phyloP scores from a whole-genome alignment of 2,329 filamentous ascomycete species.

The Scleromitrula shiraiana region DNA sequence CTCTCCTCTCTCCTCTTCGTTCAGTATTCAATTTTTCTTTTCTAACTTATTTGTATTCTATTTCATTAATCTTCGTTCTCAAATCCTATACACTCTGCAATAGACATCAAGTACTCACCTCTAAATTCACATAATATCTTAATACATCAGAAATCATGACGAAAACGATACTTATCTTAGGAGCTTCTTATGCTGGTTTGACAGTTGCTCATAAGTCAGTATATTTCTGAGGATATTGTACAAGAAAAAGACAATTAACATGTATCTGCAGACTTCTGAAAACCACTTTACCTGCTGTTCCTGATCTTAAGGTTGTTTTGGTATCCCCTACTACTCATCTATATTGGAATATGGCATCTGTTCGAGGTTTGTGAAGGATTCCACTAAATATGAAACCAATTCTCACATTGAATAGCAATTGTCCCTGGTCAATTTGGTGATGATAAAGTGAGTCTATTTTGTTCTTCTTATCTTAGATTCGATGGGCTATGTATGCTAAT shows the following conservation, averaged over 20 bases:
- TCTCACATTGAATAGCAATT: conserved; percentile 22
- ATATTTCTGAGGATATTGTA: too few species aligned
- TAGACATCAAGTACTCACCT: too few species aligned
- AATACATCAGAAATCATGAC: conserved; percentile 14
- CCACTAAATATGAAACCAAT: background rate
- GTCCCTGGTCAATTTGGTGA: conserved; percentile 38
- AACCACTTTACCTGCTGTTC: conserved; percentile 30
- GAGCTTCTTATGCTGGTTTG: conserved; percentile 46
- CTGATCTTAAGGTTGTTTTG: conserved; percentile 44
- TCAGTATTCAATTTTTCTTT: too few species aligned
- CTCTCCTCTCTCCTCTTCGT: too few species aligned
- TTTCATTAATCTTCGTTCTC: too few species aligned
- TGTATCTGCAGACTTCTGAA: conserved; percentile 34
- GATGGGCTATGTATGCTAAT: conserved; percentile 2
- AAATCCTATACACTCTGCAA: too few species aligned
- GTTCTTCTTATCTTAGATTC: too few species aligned
- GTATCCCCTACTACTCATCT: conserved; percentile 45
- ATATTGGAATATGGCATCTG: conserved; percentile 42
- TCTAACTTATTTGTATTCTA: too few species aligned
- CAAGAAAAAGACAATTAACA: background rate
- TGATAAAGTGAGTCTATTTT: conserved; percentile 24
- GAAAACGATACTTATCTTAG: conserved; percentile 41
- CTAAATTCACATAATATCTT: too few species aligned
- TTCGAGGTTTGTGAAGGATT: conserved; percentile 30
- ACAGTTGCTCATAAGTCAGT: conserved; percentile 40